Evolutionary conservation across 1,284 basidiomycete species (phyloP), one percentile per base, ranked within the genome.

Genomic region (Pseudozyma flocculosa): DNA sequence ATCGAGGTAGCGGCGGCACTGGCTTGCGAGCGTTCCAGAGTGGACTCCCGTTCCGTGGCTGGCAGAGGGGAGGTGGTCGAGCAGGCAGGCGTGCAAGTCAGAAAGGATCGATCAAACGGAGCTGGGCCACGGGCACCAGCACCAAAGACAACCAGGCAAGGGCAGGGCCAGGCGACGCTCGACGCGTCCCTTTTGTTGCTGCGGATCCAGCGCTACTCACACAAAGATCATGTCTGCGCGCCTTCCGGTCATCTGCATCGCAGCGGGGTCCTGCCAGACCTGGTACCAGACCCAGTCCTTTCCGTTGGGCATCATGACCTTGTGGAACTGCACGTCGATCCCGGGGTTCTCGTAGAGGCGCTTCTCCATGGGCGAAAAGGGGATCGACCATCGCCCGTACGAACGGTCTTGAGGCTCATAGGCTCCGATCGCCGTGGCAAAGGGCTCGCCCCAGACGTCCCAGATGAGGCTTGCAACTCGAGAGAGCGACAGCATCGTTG

Each of bases 241-340:
- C 30, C 72, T 48, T n/a, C 70, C 70, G 2, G 70, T 71, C 19
- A 56, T 47, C 17, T 48, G 51, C 30, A 55, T 30, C 2, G 66
- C 65, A 10, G 61, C 45, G 9, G 67, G 59, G 41, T 75, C 69
- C 34, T 74, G 68, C 73, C 73, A 76, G 2, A 76, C 56, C 41
- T 76, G 73, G 53, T 76, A 76, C 73, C 73, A 76, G 11, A 68
- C 65, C 56, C 63, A 74, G 64, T 74, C 70, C 45, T 72, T 72
- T 7, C 63, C 61, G 48, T 75, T 75, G 10, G 59, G 61, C 44
- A 73, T 56, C 56, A 73, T 60, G 18, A 62, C 61, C 39, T 68
- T 68, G 48, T 69, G 62, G 40, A 74, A 76, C 15, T 57, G 54
- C 37, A 71, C 50, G 4, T 61, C 64, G n/a, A 76, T 59, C 39